Evolutionary conservation across 805 yeast genomes (phyloP).

Genomic region (Teunomyces aglyptinius): DNA sequence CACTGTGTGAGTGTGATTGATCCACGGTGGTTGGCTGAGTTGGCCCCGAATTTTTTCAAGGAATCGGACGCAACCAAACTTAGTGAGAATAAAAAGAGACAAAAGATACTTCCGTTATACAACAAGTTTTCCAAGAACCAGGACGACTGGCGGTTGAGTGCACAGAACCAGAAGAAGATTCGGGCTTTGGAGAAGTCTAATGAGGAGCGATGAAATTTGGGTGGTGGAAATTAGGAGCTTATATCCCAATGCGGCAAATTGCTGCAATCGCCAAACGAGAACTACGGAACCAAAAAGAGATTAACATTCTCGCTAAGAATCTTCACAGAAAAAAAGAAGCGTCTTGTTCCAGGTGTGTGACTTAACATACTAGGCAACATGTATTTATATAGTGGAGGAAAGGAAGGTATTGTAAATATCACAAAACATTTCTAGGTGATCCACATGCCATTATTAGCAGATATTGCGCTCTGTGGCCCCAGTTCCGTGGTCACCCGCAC

Average conservation of each 20-base stretch:
- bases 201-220: background rate
- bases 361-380: too few species aligned
- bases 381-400: background rate
- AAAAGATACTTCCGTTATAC: constrained; percentile 72
- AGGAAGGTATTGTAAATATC: too few species aligned
- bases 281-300: too few species aligned
- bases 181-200: constrained; percentile 19
- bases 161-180: constrained; percentile 29
- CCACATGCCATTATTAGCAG: too few species aligned
- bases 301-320: too few species aligned
- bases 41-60: constrained; percentile 73
- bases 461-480: too few species aligned
- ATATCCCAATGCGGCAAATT: constrained; percentile 1
- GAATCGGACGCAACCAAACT: constrained; percentile 50
- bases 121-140: constrained; percentile 58
- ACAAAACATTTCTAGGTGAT: too few species aligned
- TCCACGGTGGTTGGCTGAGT: constrained; percentile 72
- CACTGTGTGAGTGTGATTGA: constrained; percentile 82
- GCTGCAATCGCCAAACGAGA: background rate
- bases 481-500: background rate
- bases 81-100: constrained; percentile 53
- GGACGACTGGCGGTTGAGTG: constrained; percentile 74
- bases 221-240: background rate
- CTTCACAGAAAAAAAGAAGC: too few species aligned
- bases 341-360: too few species aligned